These are phyloP conservation scores for Capsicum chinense DNA, from an alignment of 257 asterid species.

Conservation along the genomic window DNA sequence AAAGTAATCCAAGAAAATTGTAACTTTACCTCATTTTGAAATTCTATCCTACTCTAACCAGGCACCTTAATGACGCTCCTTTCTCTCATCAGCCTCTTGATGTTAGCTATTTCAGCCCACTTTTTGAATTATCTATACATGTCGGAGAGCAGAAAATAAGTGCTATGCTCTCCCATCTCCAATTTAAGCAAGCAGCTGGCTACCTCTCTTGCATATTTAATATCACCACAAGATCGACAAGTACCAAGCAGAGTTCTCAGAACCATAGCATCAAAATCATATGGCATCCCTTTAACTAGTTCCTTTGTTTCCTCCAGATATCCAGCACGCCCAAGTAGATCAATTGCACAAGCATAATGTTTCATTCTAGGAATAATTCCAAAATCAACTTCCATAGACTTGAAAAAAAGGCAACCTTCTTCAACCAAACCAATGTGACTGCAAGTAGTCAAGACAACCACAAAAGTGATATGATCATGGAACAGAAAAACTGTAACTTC, in stretches of 20 bases:
- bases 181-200: conserved; percentile 60
- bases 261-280: conserved; percentile 71
- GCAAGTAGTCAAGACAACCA: conserved; percentile 82
- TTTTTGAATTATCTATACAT: conserved; percentile 70
- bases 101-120: conserved; percentile 77
- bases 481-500: no score
- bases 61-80: conserved; percentile 75
- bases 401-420: conserved; percentile 62
- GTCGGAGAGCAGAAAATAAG: conserved; percentile 76
- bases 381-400: conserved; percentile 60
- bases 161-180: conserved; percentile 84
- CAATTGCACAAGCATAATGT: conserved; percentile 84
- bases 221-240: conserved; percentile 82
- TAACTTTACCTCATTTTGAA: conserved; percentile 43
- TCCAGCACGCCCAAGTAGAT: conserved; percentile 86
- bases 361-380: conserved; percentile 74
- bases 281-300: conserved; percentile 73
- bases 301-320: conserved; percentile 63
- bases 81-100: conserved; percentile 75
- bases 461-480: conserved; percentile 76
- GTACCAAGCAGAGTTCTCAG: conserved; percentile 81
- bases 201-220: conserved; percentile 64
- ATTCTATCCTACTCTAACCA: conserved; percentile 96
- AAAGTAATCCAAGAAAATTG: no score
- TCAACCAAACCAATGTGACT: conserved; percentile 88